Conservation (phyloP, 495 filamentous ascomycete species). For the Cladorrhinum samala region DNA sequence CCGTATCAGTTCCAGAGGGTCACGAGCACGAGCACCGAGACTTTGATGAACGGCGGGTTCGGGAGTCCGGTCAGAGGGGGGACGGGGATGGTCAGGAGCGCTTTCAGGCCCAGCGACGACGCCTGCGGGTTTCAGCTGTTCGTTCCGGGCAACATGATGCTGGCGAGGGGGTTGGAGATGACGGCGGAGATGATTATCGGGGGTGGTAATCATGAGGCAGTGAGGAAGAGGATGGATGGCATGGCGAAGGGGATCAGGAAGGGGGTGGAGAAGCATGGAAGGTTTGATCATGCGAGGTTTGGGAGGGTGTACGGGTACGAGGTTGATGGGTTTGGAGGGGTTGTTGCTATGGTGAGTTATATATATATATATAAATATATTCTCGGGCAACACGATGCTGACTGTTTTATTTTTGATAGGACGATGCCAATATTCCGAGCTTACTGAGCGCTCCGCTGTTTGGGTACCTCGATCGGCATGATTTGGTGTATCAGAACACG, state of each 20-base stretch:
- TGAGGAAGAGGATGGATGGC: slow-evolving; percentile 43
- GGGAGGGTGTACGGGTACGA: slow-evolving; percentile 51
- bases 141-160: slow-evolving; percentile 66
- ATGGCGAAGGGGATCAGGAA: slow-evolving; percentile 41
- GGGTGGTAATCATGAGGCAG: slow-evolving; percentile 18
- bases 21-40: slow-evolving; percentile 52
- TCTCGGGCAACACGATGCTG: no score
- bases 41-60: slow-evolving; percentile 50
- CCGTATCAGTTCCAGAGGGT: slow-evolving; percentile 54
- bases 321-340: slow-evolving; percentile 51
- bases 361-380: no score
- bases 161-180: slow-evolving; percentile 43
- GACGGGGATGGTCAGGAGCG: slow-evolving; percentile 58
- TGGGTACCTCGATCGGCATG: slow-evolving; percentile 39
- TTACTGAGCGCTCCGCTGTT: slow-evolving; percentile 50
- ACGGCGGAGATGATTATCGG: slow-evolving; percentile 43
- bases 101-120: slow-evolving; percentile 63
- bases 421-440: slow-evolving; percentile 57
- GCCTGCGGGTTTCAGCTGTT: slow-evolving; percentile 50
- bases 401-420: no score
- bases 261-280: slow-evolving; percentile 46
- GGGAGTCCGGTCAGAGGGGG: slow-evolving; percentile 51
- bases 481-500: slow-evolving; percentile 47
- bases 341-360: slow-evolving; percentile 39
- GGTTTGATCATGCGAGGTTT: background rate